These are phyloP conservation scores for Alternaria triticimaculans DNA, from an alignment of 2,329 filamentous ascomycete species.

Conservation along the genomic window DNA sequence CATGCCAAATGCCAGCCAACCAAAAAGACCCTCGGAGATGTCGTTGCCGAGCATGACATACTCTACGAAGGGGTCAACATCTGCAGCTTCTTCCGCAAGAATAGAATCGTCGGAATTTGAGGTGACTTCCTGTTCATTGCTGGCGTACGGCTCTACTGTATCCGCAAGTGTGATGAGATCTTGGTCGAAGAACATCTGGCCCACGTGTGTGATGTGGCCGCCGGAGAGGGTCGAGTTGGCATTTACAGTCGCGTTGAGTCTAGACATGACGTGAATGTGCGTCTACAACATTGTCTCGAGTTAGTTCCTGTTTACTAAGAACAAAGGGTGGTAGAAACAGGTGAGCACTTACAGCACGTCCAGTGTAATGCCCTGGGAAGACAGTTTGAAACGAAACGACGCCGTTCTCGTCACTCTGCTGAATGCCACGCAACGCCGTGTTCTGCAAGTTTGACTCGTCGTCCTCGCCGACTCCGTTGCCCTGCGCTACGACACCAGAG, in stretches of 20 bases:
- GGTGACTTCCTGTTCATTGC: constrained; percentile 54
- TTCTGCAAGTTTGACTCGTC: constrained; percentile 42
- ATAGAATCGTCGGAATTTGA: constrained; percentile 61
- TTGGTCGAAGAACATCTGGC: constrained; percentile 55
- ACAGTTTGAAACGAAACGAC: constrained; percentile 58
- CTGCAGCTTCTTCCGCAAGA: constrained; percentile 55
- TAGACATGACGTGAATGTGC: constrained; percentile 54
- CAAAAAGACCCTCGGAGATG: constrained; percentile 42
- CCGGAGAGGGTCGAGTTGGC: constrained; percentile 50
- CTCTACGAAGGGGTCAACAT: constrained; percentile 63
- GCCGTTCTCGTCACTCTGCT: constrained; percentile 55
- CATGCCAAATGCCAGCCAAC: constrained; percentile 45
- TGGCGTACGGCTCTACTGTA: constrained; percentile 51
- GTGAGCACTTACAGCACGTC: constrained; percentile 31
- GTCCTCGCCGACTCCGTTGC: constrained; percentile 51
- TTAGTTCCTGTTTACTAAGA: neutral
- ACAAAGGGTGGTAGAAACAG: neutral
- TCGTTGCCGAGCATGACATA: constrained; percentile 64
- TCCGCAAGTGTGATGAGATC: constrained; percentile 55
- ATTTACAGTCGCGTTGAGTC: constrained; percentile 44
- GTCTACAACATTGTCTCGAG: neutral
- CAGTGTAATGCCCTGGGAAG: constrained; percentile 52
- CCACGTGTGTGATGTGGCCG: constrained; percentile 51
- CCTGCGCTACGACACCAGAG: constrained; percentile 46
- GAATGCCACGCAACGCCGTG: constrained; percentile 57